Evolutionary conservation across 1,139 yeast genomes (phyloP), one percentile per base, ranked within the genome.

Genomic region (Debaryomycetaceae sp.): DNA sequence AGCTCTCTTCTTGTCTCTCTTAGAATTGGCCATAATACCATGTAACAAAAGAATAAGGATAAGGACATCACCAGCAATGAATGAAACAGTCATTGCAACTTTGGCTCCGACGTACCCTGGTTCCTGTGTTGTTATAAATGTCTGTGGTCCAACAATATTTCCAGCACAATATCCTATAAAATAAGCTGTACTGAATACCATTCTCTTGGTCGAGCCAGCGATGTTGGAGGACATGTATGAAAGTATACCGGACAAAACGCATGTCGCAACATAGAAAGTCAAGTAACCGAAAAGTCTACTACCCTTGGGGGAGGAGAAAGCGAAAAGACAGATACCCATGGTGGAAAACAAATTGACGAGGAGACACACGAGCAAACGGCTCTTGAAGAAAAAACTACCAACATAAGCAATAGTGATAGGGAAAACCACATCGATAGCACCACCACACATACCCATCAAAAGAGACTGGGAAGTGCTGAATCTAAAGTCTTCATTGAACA

Each of bases 1-100:
- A 96, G 93, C 93, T 97, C 91, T 91, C 95, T 91, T 93, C 88
- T 87, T 89, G 98, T 93, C 90, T 85, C 99, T 89, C 81, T 93
- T 34, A 17, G 17, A 17, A 13, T 34, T 34, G 17, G 17, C 8
- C n/a, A 13, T 34, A 3, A 3, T 7, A 4, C 37, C 37, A 9
- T 14, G 23, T 5, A 35, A 24, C 17, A 34, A 34, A 7, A 40
- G n/a, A 13, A 27, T 11, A 5, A 27, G 4, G 5, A 34, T 14
- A 7, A 11, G 8, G 9, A 40, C 7, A 11, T 34, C 24, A 2
- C 38, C 24, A 27, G 38, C 42, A 4, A 24, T 24, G 24, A 34
- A 44, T 5, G 47, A 29, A 17, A 37, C 49, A 17, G 44, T 36
- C 49, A 47, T 43, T n/a, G 43, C 43, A 3, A 45, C 39, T 31